These are phyloP conservation scores for Asterochloris erici DNA, from an alignment of 139 green algal genomes.

Conservation along the genomic window DNA sequence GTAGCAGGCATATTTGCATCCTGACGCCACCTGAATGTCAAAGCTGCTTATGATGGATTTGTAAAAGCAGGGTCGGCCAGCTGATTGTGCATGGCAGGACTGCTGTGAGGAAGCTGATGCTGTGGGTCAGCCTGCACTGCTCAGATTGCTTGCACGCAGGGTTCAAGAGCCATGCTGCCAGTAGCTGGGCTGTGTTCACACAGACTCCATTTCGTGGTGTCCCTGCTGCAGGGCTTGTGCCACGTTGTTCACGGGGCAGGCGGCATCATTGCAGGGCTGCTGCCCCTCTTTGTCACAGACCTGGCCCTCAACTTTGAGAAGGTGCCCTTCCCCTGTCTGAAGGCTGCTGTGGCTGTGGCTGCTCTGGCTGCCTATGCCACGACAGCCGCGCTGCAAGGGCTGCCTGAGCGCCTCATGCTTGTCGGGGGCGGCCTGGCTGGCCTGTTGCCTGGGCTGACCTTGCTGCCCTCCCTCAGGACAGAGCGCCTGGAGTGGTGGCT, in stretches of 20 bases:
- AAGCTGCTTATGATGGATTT: background rate
- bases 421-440: slow-evolving; percentile 9
- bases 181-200: background rate
- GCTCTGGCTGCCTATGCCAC: slow-evolving; percentile 2
- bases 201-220: background rate
- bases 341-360: background rate
- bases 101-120: too few species aligned
- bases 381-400: slow-evolving; percentile 1
- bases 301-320: slow-evolving; percentile 27
- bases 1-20: background rate
- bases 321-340: slow-evolving; percentile 13
- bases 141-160: background rate
- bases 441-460: slow-evolving; percentile 8
- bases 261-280: slow-evolving; percentile 10
- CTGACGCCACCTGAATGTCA: background rate
- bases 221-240: slow-evolving; percentile 12
- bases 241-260: background rate
- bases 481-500: slow-evolving; percentile 26
- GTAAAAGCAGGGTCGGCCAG: too few species aligned
- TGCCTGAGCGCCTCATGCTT: slow-evolving; percentile 5
- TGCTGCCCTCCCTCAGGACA: slow-evolving; percentile 22
- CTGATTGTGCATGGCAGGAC: too few species aligned
- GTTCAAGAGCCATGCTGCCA: background rate
- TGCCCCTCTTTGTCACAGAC: slow-evolving; percentile 21
- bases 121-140: background rate